These are phyloP conservation scores for Capronia epimyces DNA, from an alignment of 2,329 filamentous ascomycete species.

Conservation along the genomic window DNA sequence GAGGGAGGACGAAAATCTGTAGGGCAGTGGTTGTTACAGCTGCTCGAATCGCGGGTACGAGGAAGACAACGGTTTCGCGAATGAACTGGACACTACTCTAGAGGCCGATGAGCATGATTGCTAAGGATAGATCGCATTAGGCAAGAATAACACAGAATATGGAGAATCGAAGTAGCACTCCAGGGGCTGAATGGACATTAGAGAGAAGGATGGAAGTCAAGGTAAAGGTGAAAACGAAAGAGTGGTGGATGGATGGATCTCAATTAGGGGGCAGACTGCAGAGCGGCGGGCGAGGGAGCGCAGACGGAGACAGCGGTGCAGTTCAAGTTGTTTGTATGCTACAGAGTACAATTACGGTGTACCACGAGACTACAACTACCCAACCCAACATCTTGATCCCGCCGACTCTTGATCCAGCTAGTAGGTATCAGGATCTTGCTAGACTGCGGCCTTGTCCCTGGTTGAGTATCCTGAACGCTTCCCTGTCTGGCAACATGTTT, in stretches of 20 bases:
- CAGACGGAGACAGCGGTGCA: conserved; percentile 1
- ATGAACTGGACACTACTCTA: conserved; percentile 19
- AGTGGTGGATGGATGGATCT: conserved; percentile 8
- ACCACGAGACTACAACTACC: too few relatives aligned
- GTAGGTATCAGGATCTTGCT: background rate
- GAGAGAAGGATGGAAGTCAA: conserved; percentile 9
- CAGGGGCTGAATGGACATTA: conserved; percentile 25
- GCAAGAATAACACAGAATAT: conserved; percentile 22
- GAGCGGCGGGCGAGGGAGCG: conserved; percentile 7
- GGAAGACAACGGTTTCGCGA: conserved; percentile 5
- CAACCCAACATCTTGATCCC: too few relatives aligned
- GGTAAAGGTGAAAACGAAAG: conserved; percentile 5
- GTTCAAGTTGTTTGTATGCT: background rate
- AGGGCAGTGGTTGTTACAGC: background rate
- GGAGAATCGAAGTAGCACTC: conserved; percentile 25
- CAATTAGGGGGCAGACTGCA: conserved; percentile 14
- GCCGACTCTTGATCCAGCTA: too few relatives aligned
- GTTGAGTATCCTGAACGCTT: too few relatives aligned
- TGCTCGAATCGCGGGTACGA: background rate
- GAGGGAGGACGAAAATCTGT: background rate
- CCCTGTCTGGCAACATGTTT: too few relatives aligned
- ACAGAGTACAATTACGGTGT: background rate
- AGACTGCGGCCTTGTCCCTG: background rate
- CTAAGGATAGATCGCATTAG: conserved; percentile 8
- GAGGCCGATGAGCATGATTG: conserved; percentile 4